A percentile compares a stretch with the other conserved stretches of the same genome.
Conservation (phyloP, 2,329 filamentous ascomycete genomes). For the Colletotrichum paranaense region DNA sequence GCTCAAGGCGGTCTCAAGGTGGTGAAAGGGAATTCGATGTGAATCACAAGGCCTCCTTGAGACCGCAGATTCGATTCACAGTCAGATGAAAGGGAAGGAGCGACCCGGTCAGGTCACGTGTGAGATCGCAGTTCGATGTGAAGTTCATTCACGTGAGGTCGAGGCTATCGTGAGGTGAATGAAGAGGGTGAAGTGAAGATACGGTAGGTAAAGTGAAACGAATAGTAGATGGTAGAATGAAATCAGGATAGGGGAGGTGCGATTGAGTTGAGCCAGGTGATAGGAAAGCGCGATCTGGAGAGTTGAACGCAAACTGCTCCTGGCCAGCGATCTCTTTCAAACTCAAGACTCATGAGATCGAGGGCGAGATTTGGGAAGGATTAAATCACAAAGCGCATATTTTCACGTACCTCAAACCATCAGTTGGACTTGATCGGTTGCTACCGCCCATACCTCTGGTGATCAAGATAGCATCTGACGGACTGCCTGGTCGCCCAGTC, state of each 20-base stretch:
- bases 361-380: neutral
- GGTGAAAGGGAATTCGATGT: neutral
- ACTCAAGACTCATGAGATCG: neutral
- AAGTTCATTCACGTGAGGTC: neutral
- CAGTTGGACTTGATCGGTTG: slow-evolving; percentile 35
- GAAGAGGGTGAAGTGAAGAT: neutral
- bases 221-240: too few relatives aligned
- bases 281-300: neutral
- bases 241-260: neutral
- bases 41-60: neutral
- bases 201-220: neutral
- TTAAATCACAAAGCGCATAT: neutral
- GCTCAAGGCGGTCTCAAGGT: neutral
- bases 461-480: slow-evolving; percentile 42
- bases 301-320: too few relatives aligned
- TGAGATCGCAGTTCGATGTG: neutral
- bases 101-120: neutral
- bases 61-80: too few relatives aligned
- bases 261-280: neutral
- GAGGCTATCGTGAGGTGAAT: neutral
- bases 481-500: slow-evolving; percentile 36
- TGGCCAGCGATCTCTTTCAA: neutral
- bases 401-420: slow-evolving; percentile 35
- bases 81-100: slow-evolving; percentile 1
- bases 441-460: slow-evolving; percentile 34